Percentiles rank a stretch among this genome's conserved stretches.
Conservation (phyloP, 192 early-diverging fungal genomes). For the Ambispora gerdemannii region DNA sequence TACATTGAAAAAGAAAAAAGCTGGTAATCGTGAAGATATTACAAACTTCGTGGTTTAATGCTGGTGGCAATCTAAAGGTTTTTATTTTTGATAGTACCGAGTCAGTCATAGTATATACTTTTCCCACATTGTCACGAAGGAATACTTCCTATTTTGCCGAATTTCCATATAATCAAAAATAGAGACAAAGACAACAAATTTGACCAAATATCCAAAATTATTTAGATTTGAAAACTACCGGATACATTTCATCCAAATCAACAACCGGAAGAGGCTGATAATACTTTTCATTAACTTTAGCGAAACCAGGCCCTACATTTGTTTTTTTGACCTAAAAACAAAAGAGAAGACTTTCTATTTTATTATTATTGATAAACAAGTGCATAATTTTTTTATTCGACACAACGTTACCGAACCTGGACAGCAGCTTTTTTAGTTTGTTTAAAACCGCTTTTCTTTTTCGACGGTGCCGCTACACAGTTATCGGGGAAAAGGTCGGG, state of each 20-base stretch:
- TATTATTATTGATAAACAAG: too few relatives aligned
- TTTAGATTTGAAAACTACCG: conserved; percentile 5
- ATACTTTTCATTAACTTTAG: conserved; percentile 28
- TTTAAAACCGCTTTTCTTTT: too few relatives aligned
- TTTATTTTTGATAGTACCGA: conserved; percentile 30
- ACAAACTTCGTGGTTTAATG: conserved; percentile 26
- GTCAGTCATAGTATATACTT: conserved; percentile 28
- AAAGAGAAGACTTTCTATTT: too few relatives aligned
- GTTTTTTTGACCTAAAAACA: neutral
- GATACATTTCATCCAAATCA: conserved; percentile 30
- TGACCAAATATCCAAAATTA: neutral
- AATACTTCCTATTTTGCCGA: conserved; percentile 15
- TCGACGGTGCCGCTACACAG: too few relatives aligned
- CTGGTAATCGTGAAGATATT: neutral
- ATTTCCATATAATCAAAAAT: neutral
- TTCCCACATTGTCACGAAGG: conserved; percentile 25
- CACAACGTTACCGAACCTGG: too few relatives aligned
- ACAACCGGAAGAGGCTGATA: conserved; percentile 25
- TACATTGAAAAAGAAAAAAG: neutral
- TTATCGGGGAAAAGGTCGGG: too few relatives aligned
- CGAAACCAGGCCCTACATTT: neutral
- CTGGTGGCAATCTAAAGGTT: conserved; percentile 28
- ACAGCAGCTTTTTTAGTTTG: too few relatives aligned
- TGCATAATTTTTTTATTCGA: too few relatives aligned
- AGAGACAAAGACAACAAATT: neutral